Base-by-base conservation (phyloP, 2,329 filamentous ascomycete species). In the Cadophora sp. region DNA sequence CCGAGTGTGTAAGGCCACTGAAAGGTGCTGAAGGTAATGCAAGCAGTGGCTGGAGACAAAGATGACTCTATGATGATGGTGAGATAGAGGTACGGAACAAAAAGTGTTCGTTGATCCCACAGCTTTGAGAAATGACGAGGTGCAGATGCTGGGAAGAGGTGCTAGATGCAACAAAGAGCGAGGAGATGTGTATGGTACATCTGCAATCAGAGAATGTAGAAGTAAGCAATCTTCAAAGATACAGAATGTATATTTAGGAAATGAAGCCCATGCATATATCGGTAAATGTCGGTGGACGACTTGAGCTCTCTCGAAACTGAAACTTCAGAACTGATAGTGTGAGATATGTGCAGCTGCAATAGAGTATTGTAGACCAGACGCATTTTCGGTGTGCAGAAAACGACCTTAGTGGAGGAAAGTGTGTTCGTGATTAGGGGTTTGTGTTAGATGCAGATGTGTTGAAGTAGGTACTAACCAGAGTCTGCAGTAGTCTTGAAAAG, bases 401-500 rank as follows among this genome's bases (percentile, higher is more conserved):
- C n/a, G n/a, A 7, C 12, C 22, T 3, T 26, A 12, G 22, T 16
- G 14, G 4, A 26, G 22, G 34, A 43, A 59, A 24, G 34, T 16
- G 34, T 24, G 12, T 43, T 59, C 19, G 34, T 7, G 34, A 3
- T 16, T 12, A 3, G 11, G 34, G 56, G 5, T 9, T 19, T 55
- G 31, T 40, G 6, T 34, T 0, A 59, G 56, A 22, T 26, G 56
- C 31, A 59, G 31, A 7, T 40, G 56, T 27, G 31, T 7, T 12
- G n/a, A 7, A 22, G 22, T 26, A 11, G 24, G 34, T 37, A 59
- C 56, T 59, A 59, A 59, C 56, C 56, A 24, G 56, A 43, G 34
- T 43, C 22, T 59, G n/a, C 34, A 59, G 56, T 27, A 59, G 27
- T 27, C 22, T 59, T 24, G n/a, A 59, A n/a, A 43, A 59, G 56